A percentile compares a stretch with the other conserved stretches of the same genome.
phyloP scores from a whole-genome alignment of 148 eudicot species.

The Oxyria digyna region DNA sequence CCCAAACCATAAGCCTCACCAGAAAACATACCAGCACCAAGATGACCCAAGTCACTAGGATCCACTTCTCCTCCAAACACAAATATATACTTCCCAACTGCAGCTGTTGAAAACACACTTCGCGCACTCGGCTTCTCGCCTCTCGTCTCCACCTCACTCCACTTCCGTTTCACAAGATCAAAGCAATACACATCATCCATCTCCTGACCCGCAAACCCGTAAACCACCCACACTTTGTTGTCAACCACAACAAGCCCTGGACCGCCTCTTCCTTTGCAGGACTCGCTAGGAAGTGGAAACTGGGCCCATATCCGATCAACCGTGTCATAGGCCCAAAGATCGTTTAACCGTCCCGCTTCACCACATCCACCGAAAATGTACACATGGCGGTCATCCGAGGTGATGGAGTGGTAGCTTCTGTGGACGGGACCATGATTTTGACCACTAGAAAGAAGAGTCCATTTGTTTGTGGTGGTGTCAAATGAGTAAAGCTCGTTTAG shows the following conservation, averaged over 20 bases:
- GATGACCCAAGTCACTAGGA: slow-evolving; percentile 82
- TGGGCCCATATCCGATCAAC: slow-evolving; percentile 44
- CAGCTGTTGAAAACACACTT: slow-evolving; percentile 59
- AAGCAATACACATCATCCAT: slow-evolving; percentile 68
- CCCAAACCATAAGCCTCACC: slow-evolving; percentile 53
- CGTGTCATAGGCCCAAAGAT: slow-evolving; percentile 75
- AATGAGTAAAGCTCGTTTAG: slow-evolving; percentile 78
- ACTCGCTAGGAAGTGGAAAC: slow-evolving; percentile 53
- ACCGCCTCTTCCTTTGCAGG: slow-evolving; percentile 80
- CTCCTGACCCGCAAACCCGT: slow-evolving; percentile 79
- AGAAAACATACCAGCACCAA: slow-evolving; percentile 76
- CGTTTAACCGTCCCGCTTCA: slow-evolving; percentile 56
- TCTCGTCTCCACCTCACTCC: slow-evolving; percentile 57
- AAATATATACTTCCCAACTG: slow-evolving; percentile 46
- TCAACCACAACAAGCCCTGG: slow-evolving; percentile 52
- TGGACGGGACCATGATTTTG: slow-evolving; percentile 45
- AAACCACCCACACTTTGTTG: slow-evolving; percentile 82
- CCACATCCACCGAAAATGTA: slow-evolving; percentile 90
- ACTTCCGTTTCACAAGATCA: slow-evolving; percentile 37
- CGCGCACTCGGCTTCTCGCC: slow-evolving; percentile 64
- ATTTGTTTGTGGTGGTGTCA: slow-evolving; percentile 51
- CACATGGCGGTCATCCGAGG: slow-evolving; percentile 42
- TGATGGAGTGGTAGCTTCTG: slow-evolving; percentile 83
- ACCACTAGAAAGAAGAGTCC: slow-evolving; percentile 55
- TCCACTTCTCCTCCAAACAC: slow-evolving; percentile 82